Base-by-base conservation (phyloP, 2,329 filamentous ascomycete genomes). In the Talaromyces albobiverticillius region DNA sequence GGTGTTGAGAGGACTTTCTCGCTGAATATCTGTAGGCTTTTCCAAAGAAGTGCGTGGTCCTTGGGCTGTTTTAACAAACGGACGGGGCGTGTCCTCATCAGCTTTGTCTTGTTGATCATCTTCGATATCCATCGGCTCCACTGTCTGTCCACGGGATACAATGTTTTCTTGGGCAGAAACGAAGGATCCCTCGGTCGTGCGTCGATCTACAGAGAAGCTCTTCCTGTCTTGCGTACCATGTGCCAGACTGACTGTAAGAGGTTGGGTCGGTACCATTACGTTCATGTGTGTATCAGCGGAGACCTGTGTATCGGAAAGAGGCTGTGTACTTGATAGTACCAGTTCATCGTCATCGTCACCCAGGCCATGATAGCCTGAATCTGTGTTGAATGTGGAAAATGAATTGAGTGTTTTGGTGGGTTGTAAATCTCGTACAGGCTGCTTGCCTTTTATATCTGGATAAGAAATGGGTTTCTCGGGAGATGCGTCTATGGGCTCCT, bases 311-410 rank as follows among this genome's bases (percentile, higher is more conserved):
- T 55, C 53, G 16, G 34, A 31, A 14, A 55, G 42, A 16, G 49
- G 42, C 34, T 57, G 55, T 20, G 65, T 51, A 71, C 64, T 26
- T 70, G 69, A 16, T 68, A 68, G 62, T 13, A 70, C 53, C 51
- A 73, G 68, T 55, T 72, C 60, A 43, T 72, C 69, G 18, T 72
- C 72, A 38, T 71, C 67, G 46, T 73, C 71, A 31, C 66, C 63
- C 66, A 76, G 72, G 38, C 73, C 75, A 67, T 78, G 74, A 53
- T 78, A 78, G 9, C 76, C 76, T 0, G 76, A 78, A 57, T 77
- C 74, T 4, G 72, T 72, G 50, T 76, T 74, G 42, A 70, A 71
- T 46, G 68, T 67, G 1, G 68, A 63, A 53, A 72, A 71, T 1
- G 71, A 72, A 60, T 72, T 75, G 57, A 70, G 56, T 36, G 67